Percentiles rank a stretch among this genome's conserved stretches.
Conservation (phyloP, 805 yeast species). For the Candida yuanshanica region DNA sequence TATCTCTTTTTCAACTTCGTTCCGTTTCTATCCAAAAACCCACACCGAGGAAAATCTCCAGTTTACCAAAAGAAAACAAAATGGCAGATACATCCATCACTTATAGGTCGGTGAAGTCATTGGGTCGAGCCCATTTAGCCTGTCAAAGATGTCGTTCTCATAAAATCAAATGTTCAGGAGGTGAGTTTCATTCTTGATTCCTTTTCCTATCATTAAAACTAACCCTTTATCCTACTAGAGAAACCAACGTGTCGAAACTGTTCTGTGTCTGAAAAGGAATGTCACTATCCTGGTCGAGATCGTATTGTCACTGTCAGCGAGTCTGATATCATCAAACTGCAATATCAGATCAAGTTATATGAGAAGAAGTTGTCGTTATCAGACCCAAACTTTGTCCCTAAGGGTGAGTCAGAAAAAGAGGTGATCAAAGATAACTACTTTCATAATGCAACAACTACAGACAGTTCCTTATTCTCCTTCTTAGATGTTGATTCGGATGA, state of each 20-base stretch:
- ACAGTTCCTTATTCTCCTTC: conserved; percentile 21
- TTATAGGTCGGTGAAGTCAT: conserved; percentile 16
- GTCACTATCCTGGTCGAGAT: conserved; percentile 18
- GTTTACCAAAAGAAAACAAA: too few relatives aligned
- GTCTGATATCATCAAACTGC: conserved; percentile 18
- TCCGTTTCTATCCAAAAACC: too few relatives aligned
- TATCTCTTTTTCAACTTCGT: too few relatives aligned
- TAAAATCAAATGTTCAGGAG: conserved; percentile 22
- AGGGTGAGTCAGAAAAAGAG: conserved; percentile 5
- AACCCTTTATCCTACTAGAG: conserved; percentile 2
- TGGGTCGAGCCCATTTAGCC: conserved; percentile 18
- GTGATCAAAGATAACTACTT: conserved; percentile 17
- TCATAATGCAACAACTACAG: conserved; percentile 19
- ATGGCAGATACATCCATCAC: conserved; percentile 1
- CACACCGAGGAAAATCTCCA: too few relatives aligned
- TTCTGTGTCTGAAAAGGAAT: conserved; percentile 6
- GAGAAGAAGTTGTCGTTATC: conserved; percentile 8
- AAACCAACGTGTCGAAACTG: conserved; percentile 21
- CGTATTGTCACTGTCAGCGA: conserved; percentile 18
- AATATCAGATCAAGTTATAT: conserved; percentile 7
- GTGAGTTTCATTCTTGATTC: conserved; percentile 4
- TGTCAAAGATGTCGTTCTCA: conserved; percentile 19
- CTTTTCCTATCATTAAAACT: neutral
- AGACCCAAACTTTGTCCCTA: neutral
- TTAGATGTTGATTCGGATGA: conserved; percentile 20